Evolutionary conservation across 306 rosid species (phyloP), one percentile per base, ranked within the genome.

Genomic region (Fragaria vesca): DNA sequence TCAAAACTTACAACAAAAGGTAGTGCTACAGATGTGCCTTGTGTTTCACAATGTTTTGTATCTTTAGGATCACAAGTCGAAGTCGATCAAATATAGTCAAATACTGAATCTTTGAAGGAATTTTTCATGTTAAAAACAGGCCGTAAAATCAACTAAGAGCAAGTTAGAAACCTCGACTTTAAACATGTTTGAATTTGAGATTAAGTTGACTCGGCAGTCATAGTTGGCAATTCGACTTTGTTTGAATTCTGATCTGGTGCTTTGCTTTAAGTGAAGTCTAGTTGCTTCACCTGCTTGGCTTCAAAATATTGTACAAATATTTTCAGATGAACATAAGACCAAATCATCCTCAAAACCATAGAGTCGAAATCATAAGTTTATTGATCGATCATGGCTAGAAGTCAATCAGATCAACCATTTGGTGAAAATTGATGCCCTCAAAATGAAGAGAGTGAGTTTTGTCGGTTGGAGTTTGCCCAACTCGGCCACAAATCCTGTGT

Each of bases 21-120:
- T 30, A 34, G 8, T 60, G 8, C 42, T 32, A 6, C 24, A 5
- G 1, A 5, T 8, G 30, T 38, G 20, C 75, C 75, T 62, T 76
- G 78, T 74, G 87, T 74, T 78, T 74, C 78, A 70, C 78, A 50
- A 63, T 62, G 47, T 72, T 75, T 75, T 61, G 60, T 51, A 32
- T 5, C 43, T 51, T 51, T 71, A 18, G 75, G 43, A 32, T 13
- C 55, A 69, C 43, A 74, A 28, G 52, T 36, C 40, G 40, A 36
- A 36, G 40, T 4, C 40, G 40, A 36, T 42, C 5, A 28, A 15
- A 63, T 12, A 11, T 4, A 4, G 18, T 60, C 66, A 60, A 60
- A 26, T 24, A 26, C 26, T 26, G 38, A 4, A 60, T 26, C 2
- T 12, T 60, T 60, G 30, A 55, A 20, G 8, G 18, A 18, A 51